Conservation (phyloP, 257 asterid species). For the Phtheirospermum japonicum region DNA sequence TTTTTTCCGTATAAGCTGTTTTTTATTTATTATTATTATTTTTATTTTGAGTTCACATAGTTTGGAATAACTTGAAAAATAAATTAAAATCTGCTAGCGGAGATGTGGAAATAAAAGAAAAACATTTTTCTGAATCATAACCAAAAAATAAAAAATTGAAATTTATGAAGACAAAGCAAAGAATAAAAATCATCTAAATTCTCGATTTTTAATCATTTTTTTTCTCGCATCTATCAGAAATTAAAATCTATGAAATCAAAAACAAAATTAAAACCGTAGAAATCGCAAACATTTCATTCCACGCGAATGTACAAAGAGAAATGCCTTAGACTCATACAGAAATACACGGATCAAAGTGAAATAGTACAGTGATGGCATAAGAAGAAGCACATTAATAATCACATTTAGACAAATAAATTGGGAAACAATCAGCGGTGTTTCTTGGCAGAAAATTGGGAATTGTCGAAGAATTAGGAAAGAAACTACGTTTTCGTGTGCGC, state of each 20-base stretch:
- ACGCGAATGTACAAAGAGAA: background rate
- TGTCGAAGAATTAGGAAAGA: constrained; percentile 12
- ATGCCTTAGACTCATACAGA: background rate
- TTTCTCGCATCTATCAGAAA: too few species aligned
- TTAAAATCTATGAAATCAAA: background rate
- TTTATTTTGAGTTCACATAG: background rate
- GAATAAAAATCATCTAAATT: too few species aligned
- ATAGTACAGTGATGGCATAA: background rate
- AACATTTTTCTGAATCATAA: background rate
- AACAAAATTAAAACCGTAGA: background rate
- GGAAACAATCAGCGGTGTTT: background rate
- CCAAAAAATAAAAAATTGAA: too few species aligned
- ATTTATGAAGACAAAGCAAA: too few species aligned
- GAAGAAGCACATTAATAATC: constrained; percentile 15
- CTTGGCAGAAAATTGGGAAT: constrained; percentile 15
- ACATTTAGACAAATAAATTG: constrained; percentile 3
- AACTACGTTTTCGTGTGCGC: too few species aligned
- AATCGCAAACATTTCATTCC: background rate
- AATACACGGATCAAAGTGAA: background rate
- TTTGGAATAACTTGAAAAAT: background rate
- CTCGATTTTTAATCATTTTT: too few species aligned
- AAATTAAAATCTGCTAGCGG: background rate
- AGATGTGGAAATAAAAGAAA: background rate
- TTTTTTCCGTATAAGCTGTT: too few species aligned
- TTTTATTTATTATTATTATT: too few species aligned